Percentiles rank a stretch among this genome's conserved stretches.
Conservation (phyloP, 2,329 filamentous ascomycete species). For the Elsinoe necatrix region DNA sequence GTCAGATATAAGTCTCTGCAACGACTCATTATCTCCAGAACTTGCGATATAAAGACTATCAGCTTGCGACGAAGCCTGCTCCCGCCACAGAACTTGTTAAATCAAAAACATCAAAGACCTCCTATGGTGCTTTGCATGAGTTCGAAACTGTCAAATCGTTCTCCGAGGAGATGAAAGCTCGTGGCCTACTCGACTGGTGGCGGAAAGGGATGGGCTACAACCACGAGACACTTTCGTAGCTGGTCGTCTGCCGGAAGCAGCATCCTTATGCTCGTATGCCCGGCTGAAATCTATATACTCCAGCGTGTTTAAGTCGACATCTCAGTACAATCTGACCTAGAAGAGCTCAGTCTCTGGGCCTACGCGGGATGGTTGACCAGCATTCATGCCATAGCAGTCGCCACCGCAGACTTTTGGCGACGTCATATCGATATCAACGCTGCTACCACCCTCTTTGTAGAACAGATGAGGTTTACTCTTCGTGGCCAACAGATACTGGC, state of each 20-base stretch:
- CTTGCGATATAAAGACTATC: conserved; percentile 65
- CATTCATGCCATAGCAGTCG: too few species aligned
- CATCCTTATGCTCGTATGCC: not conserved
- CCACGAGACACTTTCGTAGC: not conserved
- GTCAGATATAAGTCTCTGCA: not conserved
- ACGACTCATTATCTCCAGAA: conserved; percentile 25
- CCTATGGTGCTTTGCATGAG: conserved; percentile 44
- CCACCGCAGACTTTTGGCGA: too few species aligned
- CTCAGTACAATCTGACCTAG: too few species aligned
- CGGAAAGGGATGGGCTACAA: conserved; percentile 55
- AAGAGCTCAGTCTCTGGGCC: too few species aligned
- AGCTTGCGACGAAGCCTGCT: conserved; percentile 50
- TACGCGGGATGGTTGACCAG: too few species aligned
- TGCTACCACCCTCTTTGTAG: conserved; percentile 17
- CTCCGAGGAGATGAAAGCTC: conserved; percentile 50
- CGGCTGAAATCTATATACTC: conserved; percentile 17
- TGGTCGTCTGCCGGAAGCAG: not conserved
- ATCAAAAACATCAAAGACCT: conserved; percentile 20
- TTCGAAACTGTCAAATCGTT: conserved; percentile 58
- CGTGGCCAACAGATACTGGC: conserved; percentile 19
- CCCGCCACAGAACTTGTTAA: conserved; percentile 24
- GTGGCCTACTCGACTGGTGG: conserved; percentile 58
- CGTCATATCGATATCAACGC: too few species aligned
- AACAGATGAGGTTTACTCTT: conserved; percentile 23
- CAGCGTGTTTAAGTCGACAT: too few species aligned